Evolutionary conservation across 176 grass and related monocot species (phyloP), one percentile per base, ranked within the genome.

Genomic region (Aegilops speltoides): DNA sequence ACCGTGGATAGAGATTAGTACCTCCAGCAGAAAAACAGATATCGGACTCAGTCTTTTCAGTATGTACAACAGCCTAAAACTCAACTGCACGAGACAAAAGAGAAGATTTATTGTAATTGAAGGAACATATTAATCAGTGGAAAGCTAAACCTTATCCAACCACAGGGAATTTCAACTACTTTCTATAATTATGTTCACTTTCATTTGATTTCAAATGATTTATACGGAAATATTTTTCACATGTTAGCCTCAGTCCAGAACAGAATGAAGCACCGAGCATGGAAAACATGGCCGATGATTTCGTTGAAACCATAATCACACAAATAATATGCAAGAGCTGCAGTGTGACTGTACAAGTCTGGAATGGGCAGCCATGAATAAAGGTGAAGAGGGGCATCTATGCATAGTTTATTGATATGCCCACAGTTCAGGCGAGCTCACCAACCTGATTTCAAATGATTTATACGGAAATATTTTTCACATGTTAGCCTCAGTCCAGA

Each of bases 61-160:
- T 89, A 98, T 94, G 63, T 95, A 86, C 63, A 98, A 68, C 81
- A 95, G 88, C 88, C 96, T 98, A 89, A 88, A 95, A 83, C 96
- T 93, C 88, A 98, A 89, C 96, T 98, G 89, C 83, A 75, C 43
- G 40, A 76, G 93, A 72, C 29, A 67, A 72, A 95, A 60, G n/a
- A 36, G 26, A 50, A 79, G 7, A 57, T 32, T 78, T 4, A 41
- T 45, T 79, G 83, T 73, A 73, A 38, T 41, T 54, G 9, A 80
- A 90, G 29, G 36, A 78, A 86, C 4, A 20, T 73, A 84, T 75
- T 68, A 59, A 75, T 23, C 26, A 64, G 48, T 83, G 14, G 10
- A 77, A 79, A 60, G 36, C 80, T 23, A 10, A 85, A 31, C 59
- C 61, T 48, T 48, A 79, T 82, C 46, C 10, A 43, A 74, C 9